Evolutionary conservation across 2,329 filamentous ascomycete genomes (phyloP).

Genomic region (Fusarium sp.): DNA sequence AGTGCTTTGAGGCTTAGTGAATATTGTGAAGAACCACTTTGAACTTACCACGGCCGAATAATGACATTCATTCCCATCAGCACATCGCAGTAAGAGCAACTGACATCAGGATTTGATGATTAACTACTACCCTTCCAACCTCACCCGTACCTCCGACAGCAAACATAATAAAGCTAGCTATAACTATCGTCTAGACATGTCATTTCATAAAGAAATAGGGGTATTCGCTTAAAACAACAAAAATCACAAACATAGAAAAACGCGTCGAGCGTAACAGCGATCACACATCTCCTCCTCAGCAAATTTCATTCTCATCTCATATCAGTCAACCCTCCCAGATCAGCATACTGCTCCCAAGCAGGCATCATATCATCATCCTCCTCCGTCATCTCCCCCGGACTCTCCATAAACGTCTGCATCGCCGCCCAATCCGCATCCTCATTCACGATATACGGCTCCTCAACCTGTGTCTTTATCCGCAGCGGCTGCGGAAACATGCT

Average conservation of each 20-base stretch:
- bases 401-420: slow-evolving; percentile 52
- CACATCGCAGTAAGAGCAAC: neutral
- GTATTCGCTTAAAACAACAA: slow-evolving; percentile 38
- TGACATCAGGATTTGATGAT: neutral
- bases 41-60: too few species aligned
- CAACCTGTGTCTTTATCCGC: slow-evolving; percentile 33
- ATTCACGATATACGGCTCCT: slow-evolving; percentile 42
- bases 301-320: slow-evolving; percentile 44
- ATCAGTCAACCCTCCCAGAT: slow-evolving; percentile 58
- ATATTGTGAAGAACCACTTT: too few species aligned
- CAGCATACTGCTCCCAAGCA: slow-evolving; percentile 59
- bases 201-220: slow-evolving; percentile 36
- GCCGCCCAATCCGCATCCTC: slow-evolving; percentile 51
- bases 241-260: neutral
- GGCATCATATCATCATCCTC: slow-evolving; percentile 44
- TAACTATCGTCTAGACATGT: slow-evolving; percentile 27
- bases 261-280: slow-evolving; percentile 22
- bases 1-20: too few species aligned
- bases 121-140: neutral
- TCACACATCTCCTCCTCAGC: neutral
- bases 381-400: slow-evolving; percentile 21
- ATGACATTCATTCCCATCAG: neutral
- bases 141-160: neutral
- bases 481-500: slow-evolving; percentile 40
- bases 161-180: slow-evolving; percentile 28